phyloP scores from a whole-genome alignment of 495 filamentous ascomycete genomes.

The Geopyxis carbonaria region DNA sequence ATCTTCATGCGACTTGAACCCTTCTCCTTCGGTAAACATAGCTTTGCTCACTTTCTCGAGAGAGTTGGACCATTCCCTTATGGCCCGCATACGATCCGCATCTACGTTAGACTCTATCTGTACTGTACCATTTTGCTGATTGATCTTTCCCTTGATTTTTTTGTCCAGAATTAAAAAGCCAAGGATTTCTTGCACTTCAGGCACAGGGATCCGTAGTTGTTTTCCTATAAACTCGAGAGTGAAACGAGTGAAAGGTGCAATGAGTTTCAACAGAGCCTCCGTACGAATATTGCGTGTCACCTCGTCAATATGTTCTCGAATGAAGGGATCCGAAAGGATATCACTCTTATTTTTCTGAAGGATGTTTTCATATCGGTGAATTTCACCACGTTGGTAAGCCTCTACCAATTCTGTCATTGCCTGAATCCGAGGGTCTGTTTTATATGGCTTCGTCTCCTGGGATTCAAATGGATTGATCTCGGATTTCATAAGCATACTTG shows the following conservation, averaged over 20 bases:
- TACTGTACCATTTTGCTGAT: conserved; percentile 70
- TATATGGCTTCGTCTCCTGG: conserved; percentile 98
- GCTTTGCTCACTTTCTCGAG: conserved; percentile 46
- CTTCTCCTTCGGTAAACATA: conserved; percentile 55
- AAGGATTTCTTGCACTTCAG: conserved; percentile 83
- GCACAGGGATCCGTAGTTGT: conserved; percentile 62
- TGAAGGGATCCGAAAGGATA: conserved; percentile 81
- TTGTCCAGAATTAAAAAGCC: conserved; percentile 82
- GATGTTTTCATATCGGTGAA: conserved; percentile 74
- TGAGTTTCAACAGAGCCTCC: conserved; percentile 81
- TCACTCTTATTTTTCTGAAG: conserved; percentile 68
- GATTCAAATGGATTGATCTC: conserved; percentile 98
- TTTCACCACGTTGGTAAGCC: conserved; percentile 90
- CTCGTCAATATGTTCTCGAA: conserved; percentile 97
- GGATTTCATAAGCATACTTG: conserved; percentile 98
- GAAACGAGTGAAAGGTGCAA: conserved; percentile 90
- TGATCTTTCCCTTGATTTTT: conserved; percentile 70
- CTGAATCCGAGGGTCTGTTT: conserved; percentile 80
- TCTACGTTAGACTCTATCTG: conserved; percentile 62
- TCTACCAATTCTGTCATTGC: conserved; percentile 96
- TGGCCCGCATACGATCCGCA: conserved; percentile 51
- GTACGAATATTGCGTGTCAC: conserved; percentile 97
- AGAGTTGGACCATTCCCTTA: conserved; percentile 55
- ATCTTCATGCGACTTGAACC: conserved; percentile 36
- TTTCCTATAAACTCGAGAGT: conserved; percentile 68